Evolutionary conservation across 768 basidiomycete species (phyloP).

Genomic region (Lentinula edodes): DNA sequence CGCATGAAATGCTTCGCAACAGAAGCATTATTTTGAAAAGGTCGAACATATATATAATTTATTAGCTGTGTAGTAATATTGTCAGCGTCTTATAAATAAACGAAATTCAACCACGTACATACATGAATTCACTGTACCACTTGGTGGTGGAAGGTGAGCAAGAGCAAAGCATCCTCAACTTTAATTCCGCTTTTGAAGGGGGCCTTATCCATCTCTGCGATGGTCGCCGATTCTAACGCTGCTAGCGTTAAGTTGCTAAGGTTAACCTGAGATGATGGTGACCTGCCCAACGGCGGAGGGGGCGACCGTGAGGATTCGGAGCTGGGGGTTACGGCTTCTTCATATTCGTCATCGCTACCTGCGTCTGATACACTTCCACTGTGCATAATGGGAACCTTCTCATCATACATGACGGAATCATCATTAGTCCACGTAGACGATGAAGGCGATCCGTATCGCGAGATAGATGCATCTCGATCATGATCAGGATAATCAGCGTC

Average conservation of each 20-base stretch:
- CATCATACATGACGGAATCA: constrained; percentile 45
- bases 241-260: constrained; percentile 26
- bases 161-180: constrained; percentile 68
- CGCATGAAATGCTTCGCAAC: neutral
- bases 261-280: constrained; percentile 23
- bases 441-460: constrained; percentile 49
- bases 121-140: constrained; percentile 40
- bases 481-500: constrained; percentile 8
- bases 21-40: neutral
- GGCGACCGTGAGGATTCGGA: constrained; percentile 37
- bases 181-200: constrained; percentile 47
- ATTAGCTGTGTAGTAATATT: neutral
- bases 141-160: constrained; percentile 71
- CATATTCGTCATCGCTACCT: constrained; percentile 66
- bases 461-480: constrained; percentile 19
- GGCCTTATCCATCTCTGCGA: constrained; percentile 47
- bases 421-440: constrained; percentile 41
- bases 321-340: constrained; percentile 71
- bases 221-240: constrained; percentile 34
- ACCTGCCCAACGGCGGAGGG: constrained; percentile 22
- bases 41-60: neutral
- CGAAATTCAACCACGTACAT: neutral
- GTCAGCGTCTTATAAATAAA: neutral
- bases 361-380: constrained; percentile 31
- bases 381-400: constrained; percentile 34